These are phyloP conservation scores for Candida sojae DNA, from an alignment of 1,139 yeast genomes.

Conservation along the genomic window DNA sequence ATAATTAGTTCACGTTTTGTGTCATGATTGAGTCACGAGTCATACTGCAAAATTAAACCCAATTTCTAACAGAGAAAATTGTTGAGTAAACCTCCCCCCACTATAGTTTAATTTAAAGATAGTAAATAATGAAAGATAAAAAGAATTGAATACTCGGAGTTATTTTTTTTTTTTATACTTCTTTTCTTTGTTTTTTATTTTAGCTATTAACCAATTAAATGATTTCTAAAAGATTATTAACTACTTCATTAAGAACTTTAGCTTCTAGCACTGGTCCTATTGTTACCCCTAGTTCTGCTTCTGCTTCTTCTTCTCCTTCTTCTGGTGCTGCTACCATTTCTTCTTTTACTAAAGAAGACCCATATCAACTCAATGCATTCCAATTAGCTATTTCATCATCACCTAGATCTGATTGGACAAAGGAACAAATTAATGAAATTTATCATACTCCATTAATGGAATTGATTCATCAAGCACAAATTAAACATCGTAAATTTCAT, in stretches of 20 bases:
- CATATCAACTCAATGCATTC: slow-evolving; percentile 5
- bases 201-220: background rate
- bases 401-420: slow-evolving; percentile 61
- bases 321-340: background rate
- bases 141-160: too few species aligned
- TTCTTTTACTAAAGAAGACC: background rate
- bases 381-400: slow-evolving; percentile 13
- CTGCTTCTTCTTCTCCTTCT: background rate
- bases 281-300: background rate
- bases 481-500: slow-evolving; percentile 67
- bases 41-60: slow-evolving; percentile 1
- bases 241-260: background rate
- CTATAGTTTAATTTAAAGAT: too few species aligned
- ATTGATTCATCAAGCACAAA: slow-evolving; percentile 59
- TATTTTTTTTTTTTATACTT: background rate
- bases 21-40: slow-evolving; percentile 4
- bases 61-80: background rate
- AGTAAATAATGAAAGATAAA: too few species aligned
- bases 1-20: background rate
- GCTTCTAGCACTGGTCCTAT: background rate
- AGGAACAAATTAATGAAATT: slow-evolving; percentile 56
- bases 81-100: background rate
- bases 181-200: background rate
- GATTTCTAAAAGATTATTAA: slow-evolving; percentile 1
- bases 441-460: slow-evolving; percentile 70